phyloP scores from a whole-genome alignment of 2,329 filamentous ascomycete species.

The Thermochaetoides dissita region DNA sequence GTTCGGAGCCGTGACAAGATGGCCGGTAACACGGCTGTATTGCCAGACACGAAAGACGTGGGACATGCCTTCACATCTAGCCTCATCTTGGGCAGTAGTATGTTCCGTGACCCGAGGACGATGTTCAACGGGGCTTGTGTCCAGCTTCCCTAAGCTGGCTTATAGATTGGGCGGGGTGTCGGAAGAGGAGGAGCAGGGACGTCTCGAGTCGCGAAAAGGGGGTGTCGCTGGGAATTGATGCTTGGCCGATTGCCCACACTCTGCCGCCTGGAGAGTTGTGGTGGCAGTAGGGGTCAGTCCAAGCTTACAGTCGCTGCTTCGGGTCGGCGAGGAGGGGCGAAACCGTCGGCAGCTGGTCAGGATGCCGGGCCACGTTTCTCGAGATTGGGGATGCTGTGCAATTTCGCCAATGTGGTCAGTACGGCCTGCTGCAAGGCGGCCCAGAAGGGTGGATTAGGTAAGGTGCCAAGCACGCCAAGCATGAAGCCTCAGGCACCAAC shows the following conservation, averaged over 20 bases:
- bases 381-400: constrained; percentile 12
- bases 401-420: constrained; percentile 19
- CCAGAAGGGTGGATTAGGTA: constrained; percentile 11
- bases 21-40: constrained; percentile 4
- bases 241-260: background rate
- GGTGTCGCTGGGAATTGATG: constrained; percentile 3
- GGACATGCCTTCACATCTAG: constrained; percentile 18
- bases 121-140: constrained; percentile 6
- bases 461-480: background rate
- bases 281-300: background rate
- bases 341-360: constrained; percentile 8
- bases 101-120: constrained; percentile 1
- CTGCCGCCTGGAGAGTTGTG: no score
- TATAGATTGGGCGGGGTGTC: constrained; percentile 12
- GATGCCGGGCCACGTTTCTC: constrained; percentile 16
- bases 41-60: background rate
- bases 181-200: background rate
- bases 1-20: constrained; percentile 7
- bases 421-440: constrained; percentile 9
- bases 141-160: constrained; percentile 7
- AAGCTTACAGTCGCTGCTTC: background rate
- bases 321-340: constrained; percentile 3
- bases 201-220: constrained; percentile 6
- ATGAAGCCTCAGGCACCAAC: background rate
- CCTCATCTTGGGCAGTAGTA: constrained; percentile 16